Base-by-base conservation (phyloP, 352 stramenopile species). In the Phytopythium litorale region DNA sequence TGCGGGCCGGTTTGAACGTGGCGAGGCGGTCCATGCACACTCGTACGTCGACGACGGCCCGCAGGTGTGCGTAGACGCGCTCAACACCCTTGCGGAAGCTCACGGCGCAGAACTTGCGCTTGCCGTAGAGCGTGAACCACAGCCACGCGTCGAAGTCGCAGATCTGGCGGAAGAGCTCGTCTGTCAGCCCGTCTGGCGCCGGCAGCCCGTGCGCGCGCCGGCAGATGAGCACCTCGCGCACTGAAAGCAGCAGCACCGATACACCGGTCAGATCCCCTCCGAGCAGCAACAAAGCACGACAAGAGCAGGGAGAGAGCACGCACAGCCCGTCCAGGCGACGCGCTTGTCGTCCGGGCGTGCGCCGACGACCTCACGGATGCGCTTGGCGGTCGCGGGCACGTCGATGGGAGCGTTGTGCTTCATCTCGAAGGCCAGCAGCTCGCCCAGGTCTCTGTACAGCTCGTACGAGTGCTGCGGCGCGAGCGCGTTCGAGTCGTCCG, bases 121-220 rank as follows among this genome's bases (percentile, higher is more conserved):
- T 87, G 52, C 80, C 75, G 66, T 92, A 92, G 16, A 91, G 62
- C 11, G 75, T 78, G 42, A 91, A 75, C 85, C 81, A 94, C 49
- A 92, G 57, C 83, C 81, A 91, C 8, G 78, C 83, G 48, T 91
- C 82, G 16, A 86, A 80, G 25, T 87, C 70, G 56, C 78, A 71
- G 30, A 92, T 78, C 46, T 85, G 74, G 6, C 68, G 60, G 37
- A 91, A 92, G 16, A 92, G 70, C 48, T 87, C 76, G 13, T 75
- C 40, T 43, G 78, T 68, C 21, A 92, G 58, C 3, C 81, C 83
- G 11, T 76, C 65, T 1, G 85, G 83, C 56, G 91, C 73, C 1
- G 75, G 53, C 4, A 92, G 50, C 9, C 73, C 77, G 53, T 94
- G 83, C 19, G 84, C 76, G n/a, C 75, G 67, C 25, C 71, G 75